Percentiles rank a stretch among this genome's conserved stretches.
Conservation (phyloP, 352 stramenopile species). For the Phytophthora foliorum region DNA sequence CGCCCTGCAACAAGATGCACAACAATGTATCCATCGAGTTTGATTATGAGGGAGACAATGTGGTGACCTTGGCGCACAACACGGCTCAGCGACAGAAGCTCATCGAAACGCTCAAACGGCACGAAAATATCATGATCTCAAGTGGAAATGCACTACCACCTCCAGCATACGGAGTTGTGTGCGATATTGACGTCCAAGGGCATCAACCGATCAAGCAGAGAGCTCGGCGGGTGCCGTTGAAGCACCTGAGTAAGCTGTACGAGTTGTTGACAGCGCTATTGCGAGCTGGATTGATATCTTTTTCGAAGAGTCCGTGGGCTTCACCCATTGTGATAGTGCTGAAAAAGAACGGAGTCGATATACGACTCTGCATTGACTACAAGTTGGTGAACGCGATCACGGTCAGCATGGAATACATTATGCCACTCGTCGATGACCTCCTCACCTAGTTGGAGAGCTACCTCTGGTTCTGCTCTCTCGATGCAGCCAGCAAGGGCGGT, state of each 20-base stretch:
- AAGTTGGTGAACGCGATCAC: slow-evolving; percentile 6
- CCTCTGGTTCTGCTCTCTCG: background rate
- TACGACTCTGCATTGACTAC: slow-evolving; percentile 4
- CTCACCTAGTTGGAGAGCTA: background rate
- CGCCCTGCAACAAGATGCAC: too few relatives aligned
- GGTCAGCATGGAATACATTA: background rate
- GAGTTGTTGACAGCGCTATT: background rate
- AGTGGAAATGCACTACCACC: too few relatives aligned
- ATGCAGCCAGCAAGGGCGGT: too few relatives aligned
- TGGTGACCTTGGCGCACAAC: too few relatives aligned
- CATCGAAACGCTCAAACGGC: too few relatives aligned
- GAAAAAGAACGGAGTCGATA: slow-evolving; percentile 9
- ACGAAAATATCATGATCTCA: too few relatives aligned
- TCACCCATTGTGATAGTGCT: background rate
- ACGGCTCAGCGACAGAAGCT: too few relatives aligned
- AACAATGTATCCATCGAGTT: too few relatives aligned
- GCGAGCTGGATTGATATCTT: background rate
- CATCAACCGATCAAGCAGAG: background rate
- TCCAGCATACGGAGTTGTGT: too few relatives aligned
- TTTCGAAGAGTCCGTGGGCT: background rate
- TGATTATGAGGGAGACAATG: too few relatives aligned
- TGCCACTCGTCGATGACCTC: background rate
- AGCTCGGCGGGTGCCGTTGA: background rate
- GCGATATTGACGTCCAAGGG: slow-evolving; percentile 1
- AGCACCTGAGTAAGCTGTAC: background rate